Percentiles rank a stretch among this genome's conserved stretches.
These are phyloP conservation scores for Xylaria cubensis DNA, from an alignment of 495 filamentous ascomycete genomes.

Conservation along the genomic window DNA sequence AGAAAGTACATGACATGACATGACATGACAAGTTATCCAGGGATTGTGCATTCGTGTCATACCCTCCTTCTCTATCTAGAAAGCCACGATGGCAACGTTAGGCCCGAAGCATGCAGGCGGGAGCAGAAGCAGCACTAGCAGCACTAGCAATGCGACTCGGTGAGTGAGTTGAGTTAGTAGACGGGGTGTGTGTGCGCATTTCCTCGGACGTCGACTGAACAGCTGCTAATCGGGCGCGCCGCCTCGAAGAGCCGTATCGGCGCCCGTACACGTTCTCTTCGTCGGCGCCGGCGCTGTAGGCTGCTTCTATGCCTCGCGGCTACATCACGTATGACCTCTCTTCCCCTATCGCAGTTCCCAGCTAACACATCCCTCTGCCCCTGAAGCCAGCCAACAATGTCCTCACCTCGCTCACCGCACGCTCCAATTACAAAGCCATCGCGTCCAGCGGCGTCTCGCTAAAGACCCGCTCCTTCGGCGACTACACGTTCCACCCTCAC, in stretches of 20 bases:
- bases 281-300: constrained; percentile 66
- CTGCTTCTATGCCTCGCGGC: constrained; percentile 64
- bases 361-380: neutral
- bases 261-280: constrained; percentile 58
- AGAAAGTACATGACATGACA: neutral
- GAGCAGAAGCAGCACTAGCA: neutral
- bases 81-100: neutral
- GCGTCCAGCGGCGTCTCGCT: constrained; percentile 53
- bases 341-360: neutral
- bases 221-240: constrained; percentile 21
- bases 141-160: neutral
- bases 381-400: constrained; percentile 48
- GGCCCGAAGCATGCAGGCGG: neutral
- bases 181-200: no score
- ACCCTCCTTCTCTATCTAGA: neutral
- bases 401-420: constrained; percentile 56
- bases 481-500: constrained; percentile 59
- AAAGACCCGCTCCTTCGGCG: constrained; percentile 59
- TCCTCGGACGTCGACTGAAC: neutral
- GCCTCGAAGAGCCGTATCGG: constrained; percentile 31
- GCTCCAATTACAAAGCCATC: constrained; percentile 62
- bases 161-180: neutral
- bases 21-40: neutral
- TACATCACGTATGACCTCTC: constrained; percentile 53
- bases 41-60: neutral